phyloP scores from a whole-genome alignment of 441 rosid genomes.

The Francoa sonchifolia region DNA sequence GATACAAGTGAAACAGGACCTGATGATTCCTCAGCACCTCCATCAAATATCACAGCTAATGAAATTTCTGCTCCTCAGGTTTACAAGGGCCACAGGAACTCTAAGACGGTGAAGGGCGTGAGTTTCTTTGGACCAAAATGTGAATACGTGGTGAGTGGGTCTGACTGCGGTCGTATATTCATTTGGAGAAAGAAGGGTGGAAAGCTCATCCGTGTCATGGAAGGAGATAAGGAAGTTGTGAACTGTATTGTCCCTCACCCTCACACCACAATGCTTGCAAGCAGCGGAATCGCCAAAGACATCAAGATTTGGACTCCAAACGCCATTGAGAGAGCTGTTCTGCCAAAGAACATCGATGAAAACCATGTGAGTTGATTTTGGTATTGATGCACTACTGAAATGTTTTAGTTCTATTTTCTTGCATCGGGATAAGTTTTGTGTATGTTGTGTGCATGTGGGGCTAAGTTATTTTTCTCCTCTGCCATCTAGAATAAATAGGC shows the following conservation, averaged over 20 bases:
- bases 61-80: slow-evolving; percentile 35
- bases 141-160: slow-evolving; percentile 83
- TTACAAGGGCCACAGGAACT: slow-evolving; percentile 68
- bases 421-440: too few relatives aligned
- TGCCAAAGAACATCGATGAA: slow-evolving; percentile 56
- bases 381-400: too few relatives aligned
- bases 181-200: slow-evolving; percentile 81
- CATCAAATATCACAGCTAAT: slow-evolving; percentile 18
- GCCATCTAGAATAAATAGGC: too few relatives aligned
- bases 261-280: slow-evolving; percentile 52
- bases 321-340: slow-evolving; percentile 48
- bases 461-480: too few relatives aligned
- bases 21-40: slow-evolving; percentile 15
- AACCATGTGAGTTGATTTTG: too few relatives aligned
- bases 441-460: too few relatives aligned
- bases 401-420: too few relatives aligned
- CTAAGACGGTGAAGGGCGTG: slow-evolving; percentile 71
- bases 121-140: slow-evolving; percentile 72
- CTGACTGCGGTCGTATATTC: slow-evolving; percentile 88
- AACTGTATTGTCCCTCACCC: slow-evolving; percentile 86
- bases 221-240: slow-evolving; percentile 61
- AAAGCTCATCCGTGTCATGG: slow-evolving; percentile 61
- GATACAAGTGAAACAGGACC: slow-evolving; percentile 18
- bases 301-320: slow-evolving; percentile 79
- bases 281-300: slow-evolving; percentile 71